Base-by-base conservation (phyloP, 345 rosid species). In the Camelina hispida region DNA sequence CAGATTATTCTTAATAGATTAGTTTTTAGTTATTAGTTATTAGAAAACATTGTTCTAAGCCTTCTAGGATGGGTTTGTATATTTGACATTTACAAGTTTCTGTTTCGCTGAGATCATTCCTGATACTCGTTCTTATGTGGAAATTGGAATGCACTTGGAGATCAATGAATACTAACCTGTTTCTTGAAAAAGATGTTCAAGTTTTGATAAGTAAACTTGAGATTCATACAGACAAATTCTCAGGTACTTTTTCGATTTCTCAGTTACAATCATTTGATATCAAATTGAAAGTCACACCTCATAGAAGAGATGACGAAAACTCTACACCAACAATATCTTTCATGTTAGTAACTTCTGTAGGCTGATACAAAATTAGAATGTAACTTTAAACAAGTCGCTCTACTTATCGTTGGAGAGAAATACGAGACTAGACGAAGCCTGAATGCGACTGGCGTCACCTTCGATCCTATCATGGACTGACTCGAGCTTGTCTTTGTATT, bases 1-100 rank as follows among this genome's bases (percentile, higher is more conserved):
- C 96, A 1, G 93, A 91, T 23, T 87, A 60, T 62, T 88, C 88
- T 40, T 84, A 80, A 52, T 86, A 83, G 79, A 78, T 54, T 72
- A 43, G 30, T 28, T 52, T 62, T 51, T 74, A 32, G 37, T 38
- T 52, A 68, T 51, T 74, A 32, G 37, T 38, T 52, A 68, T 55
- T 75, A 66, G 52, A 42, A 63, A 72, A 47, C 72, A 51, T 28
- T 78, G 68, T 71, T 58, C n/a, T 20, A 47, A 44, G 74, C 63
- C 43, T 43, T 46, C 35, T 62, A 69, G 22, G 62, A 59, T 60
- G 57, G 4, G 28, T 59, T 66, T 78, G 69, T 78, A 43, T 43
- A 40, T 40, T 60, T 60, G 65, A 50, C 38, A 30, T 60, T 44
- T 66, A 72, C 16, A 50, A 66, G 25, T 42, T 59, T 78, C 23